Percentiles rank a stretch among this genome's conserved stretches.
phyloP scores from a whole-genome alignment of 2,329 filamentous ascomycete species.

The Phyllosticta paracitricarpa region DNA sequence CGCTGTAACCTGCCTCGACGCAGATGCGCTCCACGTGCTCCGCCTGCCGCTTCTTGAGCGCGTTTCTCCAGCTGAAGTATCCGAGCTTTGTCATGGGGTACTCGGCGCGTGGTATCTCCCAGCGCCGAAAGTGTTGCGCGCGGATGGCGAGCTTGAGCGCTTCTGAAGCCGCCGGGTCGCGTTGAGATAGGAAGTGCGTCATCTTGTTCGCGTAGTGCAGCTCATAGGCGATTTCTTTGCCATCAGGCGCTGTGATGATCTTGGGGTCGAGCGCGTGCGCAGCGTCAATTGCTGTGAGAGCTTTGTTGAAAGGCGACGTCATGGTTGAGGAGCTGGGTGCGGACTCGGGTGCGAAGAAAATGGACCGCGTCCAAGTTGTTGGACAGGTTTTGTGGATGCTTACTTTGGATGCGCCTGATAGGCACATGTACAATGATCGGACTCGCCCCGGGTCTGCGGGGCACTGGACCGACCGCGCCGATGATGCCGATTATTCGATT shows the following conservation, averaged over 20 bases:
- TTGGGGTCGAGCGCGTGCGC: constrained; percentile 62
- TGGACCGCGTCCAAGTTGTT: background rate
- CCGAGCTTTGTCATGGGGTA: constrained; percentile 68
- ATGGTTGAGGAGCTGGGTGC: background rate
- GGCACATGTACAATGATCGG: background rate
- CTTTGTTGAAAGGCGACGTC: constrained; percentile 28
- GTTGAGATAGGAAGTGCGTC: constrained; percentile 59
- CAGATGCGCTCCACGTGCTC: constrained; percentile 49
- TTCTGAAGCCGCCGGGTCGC: constrained; percentile 49
- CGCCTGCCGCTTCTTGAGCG: constrained; percentile 62
- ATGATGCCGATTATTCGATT: background rate
- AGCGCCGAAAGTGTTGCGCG: constrained; percentile 76
- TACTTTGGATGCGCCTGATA: constrained; percentile 2
- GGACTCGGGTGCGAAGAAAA: background rate
- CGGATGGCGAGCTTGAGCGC: constrained; percentile 65
- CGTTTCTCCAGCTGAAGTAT: constrained; percentile 71
- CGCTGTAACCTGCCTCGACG: constrained; percentile 38
- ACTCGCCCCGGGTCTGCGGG: background rate
- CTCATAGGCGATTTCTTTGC: constrained; percentile 55
- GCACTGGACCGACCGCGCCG: background rate
- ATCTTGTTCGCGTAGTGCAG: constrained; percentile 74
- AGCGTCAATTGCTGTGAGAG: constrained; percentile 60
- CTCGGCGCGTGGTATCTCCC: constrained; percentile 66
- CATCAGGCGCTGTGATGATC: constrained; percentile 37
- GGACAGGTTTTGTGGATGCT: background rate